Conservation (phyloP, 129 eudicot genomes). For the Centrapalus pauciflorus region DNA sequence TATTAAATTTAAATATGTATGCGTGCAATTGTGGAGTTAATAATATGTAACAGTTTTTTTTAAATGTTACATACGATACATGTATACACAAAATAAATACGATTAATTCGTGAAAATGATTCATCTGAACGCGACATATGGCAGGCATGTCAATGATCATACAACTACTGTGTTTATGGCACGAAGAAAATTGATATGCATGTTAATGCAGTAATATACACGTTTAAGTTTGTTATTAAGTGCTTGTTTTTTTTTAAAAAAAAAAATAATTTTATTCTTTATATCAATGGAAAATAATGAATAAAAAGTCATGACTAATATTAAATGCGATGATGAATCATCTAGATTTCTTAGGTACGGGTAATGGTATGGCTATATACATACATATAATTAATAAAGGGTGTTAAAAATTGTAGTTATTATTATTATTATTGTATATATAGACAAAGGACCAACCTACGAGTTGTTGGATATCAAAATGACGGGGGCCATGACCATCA, state of each 20-base stretch:
- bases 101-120: no score
- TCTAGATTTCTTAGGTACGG: not conserved
- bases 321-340: not conserved
- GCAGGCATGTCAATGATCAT: no score
- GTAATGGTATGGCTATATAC: not conserved
- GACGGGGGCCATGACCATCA: not conserved
- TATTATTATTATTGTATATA: no score
- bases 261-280: not conserved
- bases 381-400: not conserved
- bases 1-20: no score
- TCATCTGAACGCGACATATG: no score
- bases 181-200: not conserved
- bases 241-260: not conserved
- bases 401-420: not conserved
- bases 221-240: no score
- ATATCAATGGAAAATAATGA: not conserved
- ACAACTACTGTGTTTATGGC: not conserved
- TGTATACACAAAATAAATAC: no score
- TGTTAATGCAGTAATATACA: not conserved
- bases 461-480: not conserved
- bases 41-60: no score
- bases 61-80: no score
- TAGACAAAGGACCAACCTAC: not conserved
- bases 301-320: not conserved
- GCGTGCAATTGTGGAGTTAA: no score